phyloP scores from a whole-genome alignment of 805 yeast genomes.

The Yarrowia keelungensis region DNA sequence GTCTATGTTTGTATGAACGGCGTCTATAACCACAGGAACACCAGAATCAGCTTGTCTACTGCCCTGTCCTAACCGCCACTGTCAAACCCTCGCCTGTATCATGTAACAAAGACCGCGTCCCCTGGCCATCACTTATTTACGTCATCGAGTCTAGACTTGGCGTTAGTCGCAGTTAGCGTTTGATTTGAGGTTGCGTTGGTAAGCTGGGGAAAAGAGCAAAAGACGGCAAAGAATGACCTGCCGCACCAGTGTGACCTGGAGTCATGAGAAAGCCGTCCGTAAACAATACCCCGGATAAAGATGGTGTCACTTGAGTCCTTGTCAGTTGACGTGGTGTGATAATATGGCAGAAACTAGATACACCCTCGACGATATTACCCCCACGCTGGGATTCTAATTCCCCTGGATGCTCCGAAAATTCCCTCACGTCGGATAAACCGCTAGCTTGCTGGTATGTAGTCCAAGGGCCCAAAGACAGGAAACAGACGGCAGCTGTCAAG shows the following conservation, averaged over 20 bases:
- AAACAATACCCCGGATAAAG: slow-evolving; percentile 1
- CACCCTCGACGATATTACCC: not conserved
- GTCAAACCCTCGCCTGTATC: too few relatives aligned
- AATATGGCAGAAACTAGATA: too few relatives aligned
- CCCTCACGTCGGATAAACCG: not conserved
- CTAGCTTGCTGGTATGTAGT: too few relatives aligned
- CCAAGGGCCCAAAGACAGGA: not conserved
- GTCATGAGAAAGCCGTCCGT: not conserved
- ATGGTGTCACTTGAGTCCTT: too few relatives aligned
- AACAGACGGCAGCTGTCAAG: slow-evolving; percentile 12
- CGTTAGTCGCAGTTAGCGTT: not conserved
- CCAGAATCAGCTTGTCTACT: too few relatives aligned
- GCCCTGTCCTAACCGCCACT: too few relatives aligned
- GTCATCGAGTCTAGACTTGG: slow-evolving; percentile 6
- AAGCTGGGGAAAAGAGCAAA: not conserved
- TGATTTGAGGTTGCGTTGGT: too few relatives aligned
- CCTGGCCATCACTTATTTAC: not conserved
- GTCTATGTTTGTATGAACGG: too few relatives aligned
- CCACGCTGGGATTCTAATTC: not conserved
- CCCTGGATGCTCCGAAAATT: not conserved
- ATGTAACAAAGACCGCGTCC: too few relatives aligned
- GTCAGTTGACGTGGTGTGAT: too few relatives aligned
- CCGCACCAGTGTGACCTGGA: not conserved
- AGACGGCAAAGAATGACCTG: not conserved
- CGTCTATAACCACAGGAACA: too few relatives aligned